Base-by-base conservation (phyloP, 2,329 filamentous ascomycete species). In the Lithohypha guttulata region DNA sequence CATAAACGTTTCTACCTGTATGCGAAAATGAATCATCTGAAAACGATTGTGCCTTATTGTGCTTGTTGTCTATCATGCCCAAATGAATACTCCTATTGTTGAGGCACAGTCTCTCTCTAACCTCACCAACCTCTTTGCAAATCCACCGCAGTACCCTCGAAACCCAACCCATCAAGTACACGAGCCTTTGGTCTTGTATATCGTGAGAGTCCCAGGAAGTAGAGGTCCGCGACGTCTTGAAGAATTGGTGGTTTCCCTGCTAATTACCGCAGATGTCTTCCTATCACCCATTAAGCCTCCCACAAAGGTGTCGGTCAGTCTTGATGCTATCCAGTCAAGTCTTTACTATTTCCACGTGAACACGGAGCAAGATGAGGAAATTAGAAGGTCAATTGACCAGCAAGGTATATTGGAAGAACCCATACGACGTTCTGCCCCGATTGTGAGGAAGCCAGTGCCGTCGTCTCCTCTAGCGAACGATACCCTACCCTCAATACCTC, bases 311-410 rank as follows among this genome's bases (percentile, higher is more conserved):
- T 89, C 85, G 44, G 84, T 98, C 47, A 93, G 85, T 0, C 79
- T 75, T 30, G 80, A 87, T 56, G 89, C 95, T 56, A 79, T 98
- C 34, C 76, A 81, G 41, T 84, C 78, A 52, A 93, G 81, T 10
- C 70, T 98, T 4, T 98, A 96, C 62, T 96, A 91, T 57, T 67
- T 95, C 38, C 89, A 96, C 60, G 73, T 93, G 26, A 73, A 84
- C 43, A 68, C 71, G 2, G 72, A 75, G 3, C 68, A 75, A 26
- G 74, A 83, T 47, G 59, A 66, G 18, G 53, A 51, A 30, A 44
- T 66, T 15, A 53, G 64, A 11, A 52, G 61, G 34, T 55, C 61
- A 47, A 53, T 59, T 33, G 60, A 64, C 44, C 49, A 57, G 32
- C 56, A 63, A 41, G 56, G 34, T 10, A 15, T 20, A 3, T 34